Evolutionary conservation across 23 red algal genomes (phyloP).

Genomic region (Cyanidioschyzon merolae): DNA sequence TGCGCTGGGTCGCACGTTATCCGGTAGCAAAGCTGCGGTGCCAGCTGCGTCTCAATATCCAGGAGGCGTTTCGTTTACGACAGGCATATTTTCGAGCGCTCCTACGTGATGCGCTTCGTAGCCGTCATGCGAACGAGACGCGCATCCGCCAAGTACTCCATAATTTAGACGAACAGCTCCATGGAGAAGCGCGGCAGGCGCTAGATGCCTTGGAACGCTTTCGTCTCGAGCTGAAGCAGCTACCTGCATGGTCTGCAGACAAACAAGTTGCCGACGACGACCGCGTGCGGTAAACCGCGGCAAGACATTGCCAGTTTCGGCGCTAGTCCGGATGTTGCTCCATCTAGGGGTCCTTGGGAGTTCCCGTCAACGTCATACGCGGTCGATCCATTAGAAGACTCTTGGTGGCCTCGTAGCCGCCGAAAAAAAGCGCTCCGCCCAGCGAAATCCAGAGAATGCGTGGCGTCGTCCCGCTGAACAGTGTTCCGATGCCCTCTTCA

Average conservation of each 20-base stretch:
- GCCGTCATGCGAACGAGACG: background rate
- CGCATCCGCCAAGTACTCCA: background rate
- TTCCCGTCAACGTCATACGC: background rate
- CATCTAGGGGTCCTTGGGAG: background rate
- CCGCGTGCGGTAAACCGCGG: too few species aligned
- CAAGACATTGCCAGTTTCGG: too few species aligned
- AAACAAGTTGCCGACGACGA: too few species aligned
- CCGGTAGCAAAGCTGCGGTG: background rate
- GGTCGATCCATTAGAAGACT: background rate
- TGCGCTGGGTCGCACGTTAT: slow-evolving; percentile 10
- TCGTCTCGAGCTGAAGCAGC: background rate
- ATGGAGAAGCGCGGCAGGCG: background rate
- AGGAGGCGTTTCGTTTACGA: slow-evolving; percentile 8
- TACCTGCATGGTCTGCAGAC: too few species aligned
- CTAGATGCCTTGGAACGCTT: slow-evolving; percentile 1
- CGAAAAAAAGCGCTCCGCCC: slow-evolving; percentile 97
- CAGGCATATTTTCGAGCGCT: background rate
- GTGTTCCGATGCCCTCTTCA: slow-evolving; percentile 58
- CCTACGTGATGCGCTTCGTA: background rate
- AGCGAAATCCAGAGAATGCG: slow-evolving; percentile 88
- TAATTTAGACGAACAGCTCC: background rate
- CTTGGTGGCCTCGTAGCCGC: slow-evolving; percentile 59
- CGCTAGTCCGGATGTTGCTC: too few species aligned
- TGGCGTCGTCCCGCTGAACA: slow-evolving; percentile 63
- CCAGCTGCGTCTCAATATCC: background rate